phyloP scores from a whole-genome alignment of 176 grass and related monocot species.

The Secale cereale region DNA sequence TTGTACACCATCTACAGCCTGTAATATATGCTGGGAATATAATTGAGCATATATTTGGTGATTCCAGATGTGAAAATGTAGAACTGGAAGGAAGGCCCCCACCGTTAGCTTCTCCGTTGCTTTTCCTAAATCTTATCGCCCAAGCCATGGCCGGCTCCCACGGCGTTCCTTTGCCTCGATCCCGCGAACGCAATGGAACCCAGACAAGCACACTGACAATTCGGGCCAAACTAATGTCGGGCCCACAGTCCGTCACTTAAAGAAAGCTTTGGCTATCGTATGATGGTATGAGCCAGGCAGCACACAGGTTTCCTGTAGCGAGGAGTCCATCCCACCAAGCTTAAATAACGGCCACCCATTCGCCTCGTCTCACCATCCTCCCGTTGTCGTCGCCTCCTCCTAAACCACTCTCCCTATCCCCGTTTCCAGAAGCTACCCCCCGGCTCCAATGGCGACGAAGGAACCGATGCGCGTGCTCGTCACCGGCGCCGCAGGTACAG shows the following conservation, averaged over 20 bases:
- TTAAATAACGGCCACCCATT: conserved; percentile 42
- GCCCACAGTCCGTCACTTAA: background rate
- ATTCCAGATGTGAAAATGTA: background rate
- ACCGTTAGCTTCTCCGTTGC: background rate
- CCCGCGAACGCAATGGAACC: background rate
- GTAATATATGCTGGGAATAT: background rate
- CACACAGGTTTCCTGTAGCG: background rate
- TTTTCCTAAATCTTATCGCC: conserved; percentile 11
- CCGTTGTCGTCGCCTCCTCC: background rate
- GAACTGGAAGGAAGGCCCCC: background rate
- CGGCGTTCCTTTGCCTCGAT: background rate
- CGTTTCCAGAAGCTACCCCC: conserved; percentile 16
- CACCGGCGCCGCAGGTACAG: conserved; percentile 92
- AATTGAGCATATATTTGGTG: background rate
- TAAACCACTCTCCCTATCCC: background rate
- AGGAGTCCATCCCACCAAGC: background rate
- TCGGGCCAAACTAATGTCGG: rapidly evolving
- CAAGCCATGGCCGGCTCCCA: conserved; percentile 16
- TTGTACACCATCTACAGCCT: too few relatives aligned
- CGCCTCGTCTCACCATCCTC: background rate
- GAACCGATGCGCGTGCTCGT: conserved; percentile 95
- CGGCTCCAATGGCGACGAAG: conserved; percentile 80
- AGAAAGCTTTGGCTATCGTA: background rate
- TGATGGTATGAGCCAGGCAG: background rate
- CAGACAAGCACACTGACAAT: background rate